Evolutionary conservation across 306 rosid species (phyloP).

Genomic region (Rosa rugosa): DNA sequence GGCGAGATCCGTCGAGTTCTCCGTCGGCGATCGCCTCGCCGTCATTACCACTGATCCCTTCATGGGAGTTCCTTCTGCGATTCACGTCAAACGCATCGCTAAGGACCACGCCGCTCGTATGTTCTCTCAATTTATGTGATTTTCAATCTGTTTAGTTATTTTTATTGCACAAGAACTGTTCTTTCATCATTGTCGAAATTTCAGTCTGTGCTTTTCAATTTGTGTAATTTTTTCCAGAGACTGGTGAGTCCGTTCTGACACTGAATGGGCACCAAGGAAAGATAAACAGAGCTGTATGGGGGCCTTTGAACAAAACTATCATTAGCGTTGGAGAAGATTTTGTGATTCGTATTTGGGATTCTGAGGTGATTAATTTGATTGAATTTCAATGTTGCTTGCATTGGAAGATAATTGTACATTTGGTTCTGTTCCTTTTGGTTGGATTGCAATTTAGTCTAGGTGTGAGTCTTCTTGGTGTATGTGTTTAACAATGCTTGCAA

Average conservation of each 20-base stretch:
- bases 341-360: constrained; percentile 77
- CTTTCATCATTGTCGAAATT: no score
- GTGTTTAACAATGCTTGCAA: no score
- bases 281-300: constrained; percentile 93
- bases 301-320: constrained; percentile 72
- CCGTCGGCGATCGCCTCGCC: constrained; percentile 63
- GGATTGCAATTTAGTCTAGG: not conserved
- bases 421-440: no score
- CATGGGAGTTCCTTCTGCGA: constrained; percentile 65
- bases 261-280: constrained; percentile 88
- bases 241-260: constrained; percentile 59
- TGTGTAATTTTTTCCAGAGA: constrained; percentile 45
- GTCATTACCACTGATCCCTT: constrained; percentile 72
- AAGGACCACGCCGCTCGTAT: constrained; percentile 53
- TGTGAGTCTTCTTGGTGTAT: no score
- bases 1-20: constrained; percentile 62
- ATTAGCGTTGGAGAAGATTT: constrained; percentile 90
- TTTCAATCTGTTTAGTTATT: not conserved
- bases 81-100: constrained; percentile 70
- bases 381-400: not conserved
- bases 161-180: no score
- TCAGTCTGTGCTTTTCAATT: not conserved
- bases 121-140: not conserved
- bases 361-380: constrained; percentile 49
- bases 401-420: not conserved